Evolutionary conservation across 2,329 filamentous ascomycete genomes (phyloP).

Genomic region (Colletotrichum caudatum): DNA sequence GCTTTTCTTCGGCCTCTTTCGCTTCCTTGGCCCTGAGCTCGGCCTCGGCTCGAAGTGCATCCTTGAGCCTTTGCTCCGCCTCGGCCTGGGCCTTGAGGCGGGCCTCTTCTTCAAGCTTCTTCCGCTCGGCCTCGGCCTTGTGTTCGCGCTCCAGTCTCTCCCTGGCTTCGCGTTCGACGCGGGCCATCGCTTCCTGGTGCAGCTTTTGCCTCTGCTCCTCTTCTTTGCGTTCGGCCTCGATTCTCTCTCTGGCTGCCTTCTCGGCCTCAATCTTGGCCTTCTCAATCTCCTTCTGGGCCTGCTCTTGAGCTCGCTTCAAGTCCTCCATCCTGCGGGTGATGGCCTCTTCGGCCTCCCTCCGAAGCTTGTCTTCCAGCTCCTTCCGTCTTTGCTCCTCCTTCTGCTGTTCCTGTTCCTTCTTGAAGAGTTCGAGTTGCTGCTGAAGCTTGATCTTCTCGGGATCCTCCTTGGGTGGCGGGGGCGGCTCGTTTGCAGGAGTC

Average conservation of each 20-base stretch:
- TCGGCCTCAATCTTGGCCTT: slow-evolving; percentile 61
- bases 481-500: slow-evolving; percentile 55
- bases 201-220: slow-evolving; percentile 59
- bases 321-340: slow-evolving; percentile 58
- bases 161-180: slow-evolving; percentile 50
- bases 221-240: slow-evolving; percentile 58
- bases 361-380: slow-evolving; percentile 59
- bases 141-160: slow-evolving; percentile 55
- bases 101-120: slow-evolving; percentile 54
- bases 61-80: slow-evolving; percentile 49
- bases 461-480: slow-evolving; percentile 60
- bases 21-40: slow-evolving; percentile 50
- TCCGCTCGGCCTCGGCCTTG: slow-evolving; percentile 58
- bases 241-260: slow-evolving; percentile 57
- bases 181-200: slow-evolving; percentile 51
- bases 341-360: slow-evolving; percentile 60
- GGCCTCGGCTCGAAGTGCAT: slow-evolving; percentile 53
- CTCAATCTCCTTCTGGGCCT: slow-evolving; percentile 61
- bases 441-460: slow-evolving; percentile 72
- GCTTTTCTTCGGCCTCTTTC: slow-evolving; percentile 45
- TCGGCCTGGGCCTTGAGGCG: slow-evolving; percentile 55
- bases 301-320: slow-evolving; percentile 56
- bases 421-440: slow-evolving; percentile 66
- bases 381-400: slow-evolving; percentile 60
- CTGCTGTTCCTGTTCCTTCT: slow-evolving; percentile 59